These are phyloP conservation scores for Symbiotaphrina buchneri DNA, from an alignment of 495 filamentous ascomycete species.

Conservation along the genomic window DNA sequence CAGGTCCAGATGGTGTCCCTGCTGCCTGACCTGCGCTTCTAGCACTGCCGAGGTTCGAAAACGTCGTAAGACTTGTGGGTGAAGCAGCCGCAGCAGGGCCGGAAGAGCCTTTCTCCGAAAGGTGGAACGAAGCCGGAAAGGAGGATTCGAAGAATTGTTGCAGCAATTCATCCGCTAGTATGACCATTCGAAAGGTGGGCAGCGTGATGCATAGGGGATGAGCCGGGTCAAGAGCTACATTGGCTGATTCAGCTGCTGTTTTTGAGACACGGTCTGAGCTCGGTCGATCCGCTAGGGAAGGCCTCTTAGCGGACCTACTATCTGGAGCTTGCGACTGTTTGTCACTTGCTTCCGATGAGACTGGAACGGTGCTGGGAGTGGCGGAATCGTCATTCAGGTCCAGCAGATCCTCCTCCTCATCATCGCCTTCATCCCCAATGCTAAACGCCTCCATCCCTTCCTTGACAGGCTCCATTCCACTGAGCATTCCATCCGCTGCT, in stretches of 20 bases:
- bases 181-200: constrained; percentile 96
- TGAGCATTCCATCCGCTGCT: constrained; percentile 4
- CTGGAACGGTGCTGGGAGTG: constrained; percentile 1
- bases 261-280: constrained; percentile 19
- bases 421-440: constrained; percentile 68
- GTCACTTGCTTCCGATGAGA: background rate
- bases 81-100: constrained; percentile 14
- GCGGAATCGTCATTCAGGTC: constrained; percentile 15
- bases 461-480: constrained; percentile 7
- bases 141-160: constrained; percentile 87
- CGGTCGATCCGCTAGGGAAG: background rate
- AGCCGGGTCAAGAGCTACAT: constrained; percentile 73
- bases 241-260: constrained; percentile 41
- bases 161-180: constrained; percentile 83
- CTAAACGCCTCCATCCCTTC: constrained; percentile 27
- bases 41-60: constrained; percentile 39
- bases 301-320: background rate
- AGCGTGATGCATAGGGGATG: constrained; percentile 91
- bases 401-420: constrained; percentile 49
- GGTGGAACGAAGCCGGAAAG: constrained; percentile 49
- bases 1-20: constrained; percentile 16
- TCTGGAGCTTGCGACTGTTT: background rate
- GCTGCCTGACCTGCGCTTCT: constrained; percentile 14
- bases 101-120: constrained; percentile 26
- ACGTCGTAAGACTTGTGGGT: constrained; percentile 52